A percentile compares a stretch with the other conserved stretches of the same genome.
Evolutionary conservation across 306 rosid genomes (phyloP).

Genomic region (Prunus salicina): DNA sequence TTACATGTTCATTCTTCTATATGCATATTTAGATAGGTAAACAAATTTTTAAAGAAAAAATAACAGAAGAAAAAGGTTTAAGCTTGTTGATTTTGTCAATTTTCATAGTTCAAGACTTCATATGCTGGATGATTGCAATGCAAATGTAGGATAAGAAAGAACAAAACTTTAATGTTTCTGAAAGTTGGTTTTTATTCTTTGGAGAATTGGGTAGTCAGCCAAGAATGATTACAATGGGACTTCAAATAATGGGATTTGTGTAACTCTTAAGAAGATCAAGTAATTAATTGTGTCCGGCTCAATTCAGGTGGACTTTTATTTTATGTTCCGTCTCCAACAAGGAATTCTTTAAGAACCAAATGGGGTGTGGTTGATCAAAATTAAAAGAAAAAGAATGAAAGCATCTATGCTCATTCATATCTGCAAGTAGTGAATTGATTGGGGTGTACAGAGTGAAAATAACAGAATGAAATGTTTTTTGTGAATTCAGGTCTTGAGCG

Average conservation of each 20-base stretch:
- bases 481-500: constrained; percentile 77
- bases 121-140: neutral
- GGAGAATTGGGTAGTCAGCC: neutral
- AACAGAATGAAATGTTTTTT: constrained; percentile 3
- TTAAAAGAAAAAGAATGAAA: too few relatives aligned
- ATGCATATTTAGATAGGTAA: too few relatives aligned
- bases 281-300: neutral
- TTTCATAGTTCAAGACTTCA: neutral
- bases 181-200: too few relatives aligned
- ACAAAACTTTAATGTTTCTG: neutral
- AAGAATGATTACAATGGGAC: neutral
- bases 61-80: too few relatives aligned
- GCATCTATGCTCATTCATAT: neutral
- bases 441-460: neutral
- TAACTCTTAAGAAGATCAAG: neutral
- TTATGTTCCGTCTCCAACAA: constrained; percentile 1
- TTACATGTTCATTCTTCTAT: neutral
- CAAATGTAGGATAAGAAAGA: neutral
- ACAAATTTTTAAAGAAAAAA: too few relatives aligned
- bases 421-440: neutral
- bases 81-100: too few relatives aligned
- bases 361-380: too few relatives aligned
- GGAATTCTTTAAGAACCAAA: neutral
- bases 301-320: neutral
- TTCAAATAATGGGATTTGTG: neutral